Evolutionary conservation across 768 basidiomycete genomes (phyloP).

Genomic region (Leccinellum albellum): DNA sequence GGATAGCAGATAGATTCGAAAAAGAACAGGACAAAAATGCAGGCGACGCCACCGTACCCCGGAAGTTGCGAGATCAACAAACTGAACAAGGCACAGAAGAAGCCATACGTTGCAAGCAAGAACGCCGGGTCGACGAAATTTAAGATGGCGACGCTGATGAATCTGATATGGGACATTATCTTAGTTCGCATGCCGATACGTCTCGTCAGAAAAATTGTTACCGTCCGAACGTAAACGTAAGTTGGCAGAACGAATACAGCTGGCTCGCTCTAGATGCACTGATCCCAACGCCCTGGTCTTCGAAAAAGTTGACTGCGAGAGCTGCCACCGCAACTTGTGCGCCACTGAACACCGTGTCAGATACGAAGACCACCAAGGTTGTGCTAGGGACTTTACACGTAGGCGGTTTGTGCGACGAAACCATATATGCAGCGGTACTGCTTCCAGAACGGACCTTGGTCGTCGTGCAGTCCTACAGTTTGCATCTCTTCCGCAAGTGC

Average conservation of each 20-base stretch:
- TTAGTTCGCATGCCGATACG: neutral
- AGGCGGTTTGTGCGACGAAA: slow-evolving; percentile 67
- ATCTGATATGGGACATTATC: slow-evolving; percentile 32
- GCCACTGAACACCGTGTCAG: slow-evolving; percentile 35
- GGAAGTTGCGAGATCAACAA: slow-evolving; percentile 47
- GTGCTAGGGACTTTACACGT: slow-evolving; percentile 41
- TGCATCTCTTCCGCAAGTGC: slow-evolving; percentile 51
- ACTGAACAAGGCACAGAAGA: slow-evolving; percentile 49
- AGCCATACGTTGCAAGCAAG: slow-evolving; percentile 51
- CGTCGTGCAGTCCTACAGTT: slow-evolving; percentile 36
- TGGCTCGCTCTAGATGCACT: slow-evolving; percentile 50
- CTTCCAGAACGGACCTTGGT: slow-evolving; percentile 58
- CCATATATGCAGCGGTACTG: slow-evolving; percentile 72
- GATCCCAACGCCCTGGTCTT: slow-evolving; percentile 58
- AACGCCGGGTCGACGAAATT: slow-evolving; percentile 65
- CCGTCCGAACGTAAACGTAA: slow-evolving; percentile 64
- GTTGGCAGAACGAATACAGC: slow-evolving; percentile 68
- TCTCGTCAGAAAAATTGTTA: slow-evolving; percentile 15
- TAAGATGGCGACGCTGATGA: slow-evolving; percentile 58
- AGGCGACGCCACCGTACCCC: slow-evolving; percentile 54
- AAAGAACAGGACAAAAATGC: slow-evolving; percentile 65
- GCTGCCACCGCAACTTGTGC: slow-evolving; percentile 66
- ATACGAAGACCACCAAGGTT: neutral
- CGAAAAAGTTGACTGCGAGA: slow-evolving; percentile 66
- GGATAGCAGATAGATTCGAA: slow-evolving; percentile 76